Evolutionary conservation across 257 asterid genomes (phyloP).

Genomic region (Fraxinus quadrangulata): DNA sequence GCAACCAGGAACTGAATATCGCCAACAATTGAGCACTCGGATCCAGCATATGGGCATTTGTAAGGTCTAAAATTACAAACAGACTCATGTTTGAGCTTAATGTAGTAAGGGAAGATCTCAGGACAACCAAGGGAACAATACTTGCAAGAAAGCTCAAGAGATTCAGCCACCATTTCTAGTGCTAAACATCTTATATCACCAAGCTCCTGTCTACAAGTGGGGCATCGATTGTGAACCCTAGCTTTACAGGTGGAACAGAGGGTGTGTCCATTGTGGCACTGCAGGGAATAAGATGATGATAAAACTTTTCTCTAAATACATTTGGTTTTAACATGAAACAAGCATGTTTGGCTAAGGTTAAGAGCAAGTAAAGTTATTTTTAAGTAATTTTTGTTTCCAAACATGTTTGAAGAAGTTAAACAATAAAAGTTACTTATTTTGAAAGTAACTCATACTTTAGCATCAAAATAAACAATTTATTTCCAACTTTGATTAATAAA

Average conservation of each 20-base stretch:
- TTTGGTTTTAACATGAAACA: not conserved
- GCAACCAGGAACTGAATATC: slow-evolving; percentile 74
- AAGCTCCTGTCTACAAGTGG: slow-evolving; percentile 89
- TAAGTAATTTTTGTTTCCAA: not conserved
- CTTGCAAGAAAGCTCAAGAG: slow-evolving; percentile 92
- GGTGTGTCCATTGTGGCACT: slow-evolving; percentile 91
- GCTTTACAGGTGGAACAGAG: slow-evolving; percentile 86
- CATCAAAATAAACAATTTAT: not conserved
- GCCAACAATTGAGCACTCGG: slow-evolving; percentile 79
- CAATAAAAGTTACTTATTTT: not conserved
- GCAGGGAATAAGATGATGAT: slow-evolving; percentile 31
- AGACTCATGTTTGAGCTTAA: slow-evolving; percentile 82
- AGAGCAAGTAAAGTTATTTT: not conserved
- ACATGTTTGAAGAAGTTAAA: not conserved
- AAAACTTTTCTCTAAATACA: slow-evolving; percentile 14
- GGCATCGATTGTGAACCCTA: slow-evolving; percentile 84
- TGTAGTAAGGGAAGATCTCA: slow-evolving; percentile 84
- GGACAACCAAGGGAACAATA: slow-evolving; percentile 75
- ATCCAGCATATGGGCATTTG: slow-evolving; percentile 87
- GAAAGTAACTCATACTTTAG: not conserved
- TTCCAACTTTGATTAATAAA: not conserved
- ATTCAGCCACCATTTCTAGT: slow-evolving; percentile 88
- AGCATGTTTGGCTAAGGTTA: not conserved
- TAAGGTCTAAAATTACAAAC: slow-evolving; percentile 83
- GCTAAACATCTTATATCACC: slow-evolving; percentile 96